Base-by-base conservation (phyloP, 352 stramenopile species). In the Phytophthora cajani region DNA sequence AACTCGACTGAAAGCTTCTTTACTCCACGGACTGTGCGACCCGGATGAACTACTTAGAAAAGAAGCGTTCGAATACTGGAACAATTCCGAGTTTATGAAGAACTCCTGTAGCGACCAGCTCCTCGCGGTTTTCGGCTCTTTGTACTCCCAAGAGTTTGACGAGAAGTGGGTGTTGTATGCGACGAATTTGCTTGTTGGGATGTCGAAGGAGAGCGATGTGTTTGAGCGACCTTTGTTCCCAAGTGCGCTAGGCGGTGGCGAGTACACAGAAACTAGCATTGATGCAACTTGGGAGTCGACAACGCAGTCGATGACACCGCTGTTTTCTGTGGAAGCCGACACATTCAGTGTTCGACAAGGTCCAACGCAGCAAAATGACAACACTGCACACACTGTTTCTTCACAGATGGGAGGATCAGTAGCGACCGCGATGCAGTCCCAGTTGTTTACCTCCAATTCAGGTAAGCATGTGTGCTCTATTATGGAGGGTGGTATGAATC, bases 301-400 rank as follows among this genome's bases (percentile, higher is more conserved):
- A 55, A 81, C 74, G 23, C 82, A 87, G 47, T 90, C 77, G 2
- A 93, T 95, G 81, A 75, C 78, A 0, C 88, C 88, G 12, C 63
- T 95, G 47, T 95, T 95, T 61, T 95, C 85, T 0, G 77, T 94
- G 17, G 86, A 94, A 62, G 72, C 77, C 12, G 80, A 91, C 50
- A 61, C 62, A 19, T 82, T 94, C n/a, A 79, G 62, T 40, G 52
- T 59, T 50, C 54, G 21, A 55, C 33, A 17, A 46, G 38, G 64
- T 19, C 49, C 40, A 23, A 58, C 23, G 8, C 36, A 66, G 40
- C 58, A 64, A 53, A 58, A 23, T 44, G 64, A 19, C 38, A 27
- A 38, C 53, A 23, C 32, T 19, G 32, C 27, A 8, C 27, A 65
- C 12, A 54, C 52, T 59, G 27, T 49, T 53, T 59, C 42, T 30